Evolutionary conservation across 352 stramenopile species (phyloP).

Genomic region (Phytophthora nicotianae): DNA sequence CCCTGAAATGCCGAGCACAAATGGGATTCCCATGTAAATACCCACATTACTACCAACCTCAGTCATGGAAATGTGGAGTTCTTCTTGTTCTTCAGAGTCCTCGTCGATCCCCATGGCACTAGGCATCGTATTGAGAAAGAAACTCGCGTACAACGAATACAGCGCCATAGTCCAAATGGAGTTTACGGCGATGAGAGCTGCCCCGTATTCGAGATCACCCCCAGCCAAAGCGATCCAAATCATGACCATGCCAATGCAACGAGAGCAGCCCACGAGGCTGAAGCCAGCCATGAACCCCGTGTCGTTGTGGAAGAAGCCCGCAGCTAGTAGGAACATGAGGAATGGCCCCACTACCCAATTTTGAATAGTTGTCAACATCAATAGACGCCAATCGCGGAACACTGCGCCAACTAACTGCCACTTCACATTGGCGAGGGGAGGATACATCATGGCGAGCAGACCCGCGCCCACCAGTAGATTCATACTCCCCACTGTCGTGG

Average conservation of each 20-base stretch:
- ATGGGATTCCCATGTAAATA: conserved; percentile 78
- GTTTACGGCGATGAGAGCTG: conserved; percentile 76
- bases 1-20: conserved; percentile 44
- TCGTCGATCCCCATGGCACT: conserved; percentile 38
- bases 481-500: conserved; percentile 50
- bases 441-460: conserved; percentile 70
- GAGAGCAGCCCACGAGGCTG: conserved; percentile 68
- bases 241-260: conserved; percentile 86
- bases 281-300: conserved; percentile 65
- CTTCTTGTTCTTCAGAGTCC: conserved; percentile 14
- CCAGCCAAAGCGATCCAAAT: conserved; percentile 75
- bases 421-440: conserved; percentile 55
- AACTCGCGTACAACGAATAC: conserved; percentile 65
- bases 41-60: conserved; percentile 61
- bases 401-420: conserved; percentile 55
- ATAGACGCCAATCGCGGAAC: conserved; percentile 50
- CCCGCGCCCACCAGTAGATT: conserved; percentile 62
- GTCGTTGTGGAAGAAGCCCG: conserved; percentile 54
- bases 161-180: conserved; percentile 62
- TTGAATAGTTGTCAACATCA: conserved; percentile 56
- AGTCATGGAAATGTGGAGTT: conserved; percentile 45
- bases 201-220: conserved; percentile 70
- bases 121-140: conserved; percentile 60
- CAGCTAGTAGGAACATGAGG: conserved; percentile 61
- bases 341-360: conserved; percentile 69